Conservation (phyloP, 2,329 filamentous ascomycete genomes). For the Graphiopsis chlorocephala region DNA sequence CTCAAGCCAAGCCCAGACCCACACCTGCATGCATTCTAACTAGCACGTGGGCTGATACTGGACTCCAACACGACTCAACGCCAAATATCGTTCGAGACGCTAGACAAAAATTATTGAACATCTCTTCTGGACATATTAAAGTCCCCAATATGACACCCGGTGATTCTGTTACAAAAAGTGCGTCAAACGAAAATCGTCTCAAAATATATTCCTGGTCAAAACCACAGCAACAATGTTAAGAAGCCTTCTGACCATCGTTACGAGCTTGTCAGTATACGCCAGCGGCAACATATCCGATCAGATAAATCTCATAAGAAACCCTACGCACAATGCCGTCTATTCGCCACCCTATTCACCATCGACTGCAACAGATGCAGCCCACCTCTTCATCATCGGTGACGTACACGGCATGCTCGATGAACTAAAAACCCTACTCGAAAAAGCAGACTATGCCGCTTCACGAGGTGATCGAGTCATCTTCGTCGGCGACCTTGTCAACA, state of each 20-base stretch:
- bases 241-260: conserved; percentile 1
- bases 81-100: neutral
- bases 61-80: neutral
- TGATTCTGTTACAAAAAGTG: neutral
- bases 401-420: conserved; percentile 12
- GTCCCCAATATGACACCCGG: neutral
- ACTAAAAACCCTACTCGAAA: neutral
- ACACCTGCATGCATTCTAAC: neutral
- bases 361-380: neutral
- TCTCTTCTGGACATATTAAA: neutral
- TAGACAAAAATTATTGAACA: neutral
- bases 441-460: neutral
- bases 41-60: neutral
- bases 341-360: conserved; percentile 3
- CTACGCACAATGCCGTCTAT: neutral
- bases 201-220: neutral
- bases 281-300: neutral
- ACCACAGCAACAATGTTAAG: neutral
- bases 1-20: neutral
- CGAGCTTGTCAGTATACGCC: neutral
- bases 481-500: conserved; percentile 7
- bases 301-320: conserved; percentile 7
- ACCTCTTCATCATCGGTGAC: conserved; percentile 12
- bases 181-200: neutral
- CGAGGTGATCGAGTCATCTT: conserved; percentile 8